Conservation (phyloP, 352 stramenopile species). For the Phytophthora megakarya region DNA sequence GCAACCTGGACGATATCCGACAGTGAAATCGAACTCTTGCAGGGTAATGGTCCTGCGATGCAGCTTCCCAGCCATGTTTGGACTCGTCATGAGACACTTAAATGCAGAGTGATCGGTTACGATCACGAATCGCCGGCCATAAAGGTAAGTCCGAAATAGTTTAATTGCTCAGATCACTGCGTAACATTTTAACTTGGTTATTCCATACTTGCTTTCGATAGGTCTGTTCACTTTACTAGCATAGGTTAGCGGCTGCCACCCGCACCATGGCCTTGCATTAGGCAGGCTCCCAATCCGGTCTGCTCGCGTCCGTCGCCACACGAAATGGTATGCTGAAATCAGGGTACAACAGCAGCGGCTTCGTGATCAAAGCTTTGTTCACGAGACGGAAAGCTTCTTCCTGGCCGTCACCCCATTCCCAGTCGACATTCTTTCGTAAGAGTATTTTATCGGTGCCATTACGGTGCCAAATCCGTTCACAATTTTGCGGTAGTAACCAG, state of each 20-base stretch:
- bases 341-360: background rate
- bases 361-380: background rate
- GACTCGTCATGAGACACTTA: too few species aligned
- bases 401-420: conserved; percentile 1
- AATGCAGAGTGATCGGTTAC: too few species aligned
- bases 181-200: background rate
- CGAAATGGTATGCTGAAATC: background rate
- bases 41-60: too few species aligned
- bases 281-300: background rate
- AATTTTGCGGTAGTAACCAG: background rate
- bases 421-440: background rate
- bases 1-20: too few species aligned
- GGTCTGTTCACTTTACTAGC: conserved; percentile 1
- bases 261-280: background rate
- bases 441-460: conserved; percentile 7
- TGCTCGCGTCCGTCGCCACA: background rate
- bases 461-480: background rate
- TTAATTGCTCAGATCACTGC: too few species aligned
- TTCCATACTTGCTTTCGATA: background rate
- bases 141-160: too few species aligned
- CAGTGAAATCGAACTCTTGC: too few species aligned
- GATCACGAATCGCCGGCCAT: too few species aligned
- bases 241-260: background rate
- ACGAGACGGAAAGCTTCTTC: background rate
- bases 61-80: too few species aligned